A percentile compares a stretch with the other conserved stretches of the same genome.
phyloP scores from a whole-genome alignment of 225 moss, liverwort and hornwort species.

The Lunularia cruciata region DNA sequence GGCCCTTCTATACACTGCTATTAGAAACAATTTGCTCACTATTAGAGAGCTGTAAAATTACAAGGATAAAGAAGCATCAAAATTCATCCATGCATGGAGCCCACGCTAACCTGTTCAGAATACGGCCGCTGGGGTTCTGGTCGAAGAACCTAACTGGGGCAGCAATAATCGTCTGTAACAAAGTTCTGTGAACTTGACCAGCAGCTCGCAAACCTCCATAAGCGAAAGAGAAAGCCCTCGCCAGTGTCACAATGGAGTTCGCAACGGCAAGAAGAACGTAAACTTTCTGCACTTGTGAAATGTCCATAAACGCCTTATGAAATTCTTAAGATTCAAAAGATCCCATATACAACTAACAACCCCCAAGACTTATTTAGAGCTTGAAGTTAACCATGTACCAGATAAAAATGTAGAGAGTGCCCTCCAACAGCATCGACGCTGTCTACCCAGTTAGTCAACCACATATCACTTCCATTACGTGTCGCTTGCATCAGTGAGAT shows the following conservation, averaged over 20 bases:
- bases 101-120: conserved; percentile 72
- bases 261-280: conserved; percentile 64
- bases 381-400: conserved; percentile 43
- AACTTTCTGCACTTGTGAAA: conserved; percentile 56
- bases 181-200: conserved; percentile 62
- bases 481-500: conserved; percentile 83
- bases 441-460: conserved; percentile 97
- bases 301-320: too few species aligned
- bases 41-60: background rate
- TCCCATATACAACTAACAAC: background rate
- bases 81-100: background rate
- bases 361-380: background rate
- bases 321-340: background rate
- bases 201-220: conserved; percentile 93
- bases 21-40: background rate
- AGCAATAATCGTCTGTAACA: conserved; percentile 68
- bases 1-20: background rate
- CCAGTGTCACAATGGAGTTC: conserved; percentile 73
- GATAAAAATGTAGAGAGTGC: conserved; percentile 61
- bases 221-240: conserved; percentile 82
- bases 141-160: conserved; percentile 92
- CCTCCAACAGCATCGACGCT: conserved; percentile 35
- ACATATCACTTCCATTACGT: conserved; percentile 78
- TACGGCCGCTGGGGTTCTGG: conserved; percentile 92
- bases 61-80: background rate